These are phyloP conservation scores for Rhizopogon rudus DNA, from an alignment of 768 basidiomycete genomes.

Conservation along the genomic window DNA sequence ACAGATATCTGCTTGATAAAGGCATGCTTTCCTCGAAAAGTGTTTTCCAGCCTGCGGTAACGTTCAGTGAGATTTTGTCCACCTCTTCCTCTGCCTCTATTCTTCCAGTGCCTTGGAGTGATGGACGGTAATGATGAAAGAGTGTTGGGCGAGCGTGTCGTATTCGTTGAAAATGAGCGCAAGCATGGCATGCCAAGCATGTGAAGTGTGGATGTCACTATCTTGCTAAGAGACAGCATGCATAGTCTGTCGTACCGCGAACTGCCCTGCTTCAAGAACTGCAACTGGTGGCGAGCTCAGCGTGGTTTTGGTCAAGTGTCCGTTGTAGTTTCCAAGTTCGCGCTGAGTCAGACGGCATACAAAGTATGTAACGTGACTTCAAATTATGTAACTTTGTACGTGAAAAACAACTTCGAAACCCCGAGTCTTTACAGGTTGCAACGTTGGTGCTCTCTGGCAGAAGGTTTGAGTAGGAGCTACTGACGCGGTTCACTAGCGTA, in stretches of 20 bases:
- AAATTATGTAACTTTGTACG: no score
- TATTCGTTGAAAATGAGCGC: slow-evolving; percentile 1
- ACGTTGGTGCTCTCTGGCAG: no score
- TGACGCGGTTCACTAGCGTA: no score
- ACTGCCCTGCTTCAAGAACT: background rate
- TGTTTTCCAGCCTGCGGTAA: slow-evolving; percentile 51
- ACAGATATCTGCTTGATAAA: slow-evolving; percentile 27
- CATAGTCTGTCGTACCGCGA: slow-evolving; percentile 5
- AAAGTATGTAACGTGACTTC: no score
- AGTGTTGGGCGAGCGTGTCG: background rate
- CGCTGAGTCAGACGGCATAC: no score
- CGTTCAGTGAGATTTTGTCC: slow-evolving; percentile 60
- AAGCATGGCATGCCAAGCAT: slow-evolving; percentile 2
- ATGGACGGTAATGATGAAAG: background rate
- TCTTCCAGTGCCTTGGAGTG: background rate
- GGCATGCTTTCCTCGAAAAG: slow-evolving; percentile 39
- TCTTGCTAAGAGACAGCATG: slow-evolving; percentile 12
- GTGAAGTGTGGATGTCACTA: slow-evolving; percentile 1
- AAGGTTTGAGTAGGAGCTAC: no score
- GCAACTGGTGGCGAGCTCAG: no score
- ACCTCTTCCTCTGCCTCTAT: slow-evolving; percentile 20
- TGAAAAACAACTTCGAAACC: no score
- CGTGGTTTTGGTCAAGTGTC: no score
- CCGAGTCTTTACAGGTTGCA: no score
- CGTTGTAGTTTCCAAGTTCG: no score